A percentile compares a stretch with the other conserved stretches of the same genome.
phyloP scores from a whole-genome alignment of 371 early-diverging fungal genomes.

The Vairimorpha apis region DNA sequence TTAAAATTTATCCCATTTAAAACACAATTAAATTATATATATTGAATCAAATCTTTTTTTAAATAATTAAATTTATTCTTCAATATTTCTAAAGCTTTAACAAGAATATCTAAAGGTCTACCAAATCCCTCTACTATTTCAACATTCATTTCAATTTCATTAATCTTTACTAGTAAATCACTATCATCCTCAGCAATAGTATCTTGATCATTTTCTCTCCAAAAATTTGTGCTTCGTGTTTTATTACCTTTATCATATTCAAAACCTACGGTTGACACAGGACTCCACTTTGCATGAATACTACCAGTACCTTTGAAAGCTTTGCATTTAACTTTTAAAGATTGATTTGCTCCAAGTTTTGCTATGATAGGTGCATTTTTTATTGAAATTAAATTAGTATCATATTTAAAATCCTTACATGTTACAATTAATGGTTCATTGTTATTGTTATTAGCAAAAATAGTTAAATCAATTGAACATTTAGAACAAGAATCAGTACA shows the following conservation, averaged over 20 bases:
- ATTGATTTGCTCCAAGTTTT: constrained; percentile 86
- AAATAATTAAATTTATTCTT: constrained; percentile 46
- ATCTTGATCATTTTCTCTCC: constrained; percentile 76
- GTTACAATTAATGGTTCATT: constrained; percentile 22
- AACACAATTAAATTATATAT: too few relatives aligned
- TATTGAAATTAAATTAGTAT: constrained; percentile 69
- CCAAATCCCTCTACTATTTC: constrained; percentile 60
- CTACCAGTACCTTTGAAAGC: constrained; percentile 82
- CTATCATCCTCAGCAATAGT: constrained; percentile 45
- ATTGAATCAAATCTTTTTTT: constrained; percentile 5
- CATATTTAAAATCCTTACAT: constrained; percentile 66
- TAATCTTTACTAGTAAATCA: constrained; percentile 23
- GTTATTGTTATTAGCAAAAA: constrained; percentile 64
- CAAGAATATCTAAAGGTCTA: constrained; percentile 54
- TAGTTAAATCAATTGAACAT: constrained; percentile 77
- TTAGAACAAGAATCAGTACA: constrained; percentile 74
- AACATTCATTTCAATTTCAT: constrained; percentile 55
- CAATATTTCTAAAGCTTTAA: constrained; percentile 46
- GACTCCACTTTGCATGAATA: constrained; percentile 95
- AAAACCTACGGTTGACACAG: constrained; percentile 83
- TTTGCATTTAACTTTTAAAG: constrained; percentile 77
- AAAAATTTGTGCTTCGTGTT: constrained; percentile 75
- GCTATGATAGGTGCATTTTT: constrained; percentile 79
- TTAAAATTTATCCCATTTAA: too few relatives aligned
- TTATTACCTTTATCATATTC: constrained; percentile 93